Conservation (phyloP, 2,329 filamentous ascomycete species). For the Aspergillus felis region DNA sequence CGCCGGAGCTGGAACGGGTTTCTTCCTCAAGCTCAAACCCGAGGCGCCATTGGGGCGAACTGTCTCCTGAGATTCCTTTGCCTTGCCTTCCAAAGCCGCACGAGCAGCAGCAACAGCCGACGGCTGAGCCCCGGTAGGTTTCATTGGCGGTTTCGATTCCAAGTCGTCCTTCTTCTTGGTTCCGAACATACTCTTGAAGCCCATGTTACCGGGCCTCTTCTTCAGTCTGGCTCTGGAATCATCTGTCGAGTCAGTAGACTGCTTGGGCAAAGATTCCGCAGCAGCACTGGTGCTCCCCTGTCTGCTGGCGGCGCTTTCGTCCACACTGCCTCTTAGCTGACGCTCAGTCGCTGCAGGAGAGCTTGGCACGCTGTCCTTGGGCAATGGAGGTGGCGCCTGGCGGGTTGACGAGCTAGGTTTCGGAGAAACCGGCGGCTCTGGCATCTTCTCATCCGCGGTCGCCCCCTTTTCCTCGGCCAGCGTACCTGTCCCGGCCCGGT, state of each 20-base stretch:
- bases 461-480: conserved; percentile 41
- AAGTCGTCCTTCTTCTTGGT: conserved; percentile 36
- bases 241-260: conserved; percentile 26
- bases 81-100: conserved; percentile 39
- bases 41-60: conserved; percentile 21
- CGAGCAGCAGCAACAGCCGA: conserved; percentile 42
- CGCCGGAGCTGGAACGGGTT: conserved; percentile 23
- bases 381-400: conserved; percentile 27
- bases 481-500: conserved; percentile 65
- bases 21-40: conserved; percentile 34
- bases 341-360: conserved; percentile 24
- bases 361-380: conserved; percentile 27
- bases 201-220: conserved; percentile 40
- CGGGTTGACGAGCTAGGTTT: conserved; percentile 24
- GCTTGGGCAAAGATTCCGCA: conserved; percentile 30
- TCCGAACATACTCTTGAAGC: conserved; percentile 44
- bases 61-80: conserved; percentile 30
- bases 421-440: conserved; percentile 17
- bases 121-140: conserved; percentile 28
- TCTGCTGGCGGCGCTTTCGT: conserved; percentile 10
- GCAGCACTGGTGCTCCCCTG: conserved; percentile 17
- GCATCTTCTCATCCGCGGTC: conserved; percentile 29
- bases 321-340: conserved; percentile 18
- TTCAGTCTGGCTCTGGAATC: conserved; percentile 41
- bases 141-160: conserved; percentile 25